phyloP scores from a whole-genome alignment of 2,329 filamentous ascomycete species.

The Xylaria polymorpha region DNA sequence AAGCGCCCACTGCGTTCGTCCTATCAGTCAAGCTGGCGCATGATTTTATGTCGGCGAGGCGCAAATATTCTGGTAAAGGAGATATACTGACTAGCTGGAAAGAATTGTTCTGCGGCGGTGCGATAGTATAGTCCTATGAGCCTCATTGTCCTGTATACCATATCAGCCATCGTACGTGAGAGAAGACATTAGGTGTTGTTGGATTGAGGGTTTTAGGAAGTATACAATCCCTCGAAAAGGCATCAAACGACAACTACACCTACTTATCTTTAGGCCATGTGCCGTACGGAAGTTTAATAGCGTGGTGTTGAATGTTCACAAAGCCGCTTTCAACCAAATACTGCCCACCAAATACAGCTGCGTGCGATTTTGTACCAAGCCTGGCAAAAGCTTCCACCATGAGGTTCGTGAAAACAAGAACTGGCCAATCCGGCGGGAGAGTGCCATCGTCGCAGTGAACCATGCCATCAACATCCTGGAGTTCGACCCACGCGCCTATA shows the following conservation, averaged over 20 bases:
- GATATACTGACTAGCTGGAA: constrained; percentile 49
- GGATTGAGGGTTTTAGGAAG: neutral
- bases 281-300: constrained; percentile 45
- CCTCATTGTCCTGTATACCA: constrained; percentile 50
- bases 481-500: constrained; percentile 57
- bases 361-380: constrained; percentile 54
- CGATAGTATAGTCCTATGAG: constrained; percentile 57
- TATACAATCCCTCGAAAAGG: neutral
- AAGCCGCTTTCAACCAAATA: constrained; percentile 49
- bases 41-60: neutral
- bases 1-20: constrained; percentile 48
- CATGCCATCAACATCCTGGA: constrained; percentile 59
- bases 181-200: neutral
- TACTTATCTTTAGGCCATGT: constrained; percentile 47
- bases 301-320: constrained; percentile 43
- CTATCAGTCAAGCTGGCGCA: constrained; percentile 17
- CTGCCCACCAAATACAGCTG: constrained; percentile 53
- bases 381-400: constrained; percentile 54
- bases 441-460: constrained; percentile 54
- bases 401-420: constrained; percentile 52
- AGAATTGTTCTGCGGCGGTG: constrained; percentile 56
- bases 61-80: neutral
- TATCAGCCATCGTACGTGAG: constrained; percentile 8
- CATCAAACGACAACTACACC: constrained; percentile 11
- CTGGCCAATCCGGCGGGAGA: constrained; percentile 49